These are phyloP conservation scores for Cutaneotrichosporon daszewskae DNA, from an alignment of 1,284 basidiomycete genomes.

Conservation along the genomic window DNA sequence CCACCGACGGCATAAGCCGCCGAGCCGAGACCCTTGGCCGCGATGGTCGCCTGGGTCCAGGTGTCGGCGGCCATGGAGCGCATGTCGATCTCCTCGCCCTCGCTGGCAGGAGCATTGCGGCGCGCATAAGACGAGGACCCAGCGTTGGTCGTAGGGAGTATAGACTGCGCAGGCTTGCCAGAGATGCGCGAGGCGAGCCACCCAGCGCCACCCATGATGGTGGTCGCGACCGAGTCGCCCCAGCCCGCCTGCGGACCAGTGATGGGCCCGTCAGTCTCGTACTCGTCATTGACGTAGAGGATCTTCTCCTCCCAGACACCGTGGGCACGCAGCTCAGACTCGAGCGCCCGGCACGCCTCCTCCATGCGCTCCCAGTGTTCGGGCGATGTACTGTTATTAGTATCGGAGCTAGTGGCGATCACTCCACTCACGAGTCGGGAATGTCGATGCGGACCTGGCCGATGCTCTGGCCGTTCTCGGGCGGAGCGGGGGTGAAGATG, in stretches of 20 bases:
- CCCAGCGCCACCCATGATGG: constrained; percentile 4
- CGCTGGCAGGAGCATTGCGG: no score
- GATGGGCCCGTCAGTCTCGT: constrained; percentile 29
- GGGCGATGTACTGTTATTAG: constrained; percentile 25
- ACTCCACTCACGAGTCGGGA: constrained; percentile 36
- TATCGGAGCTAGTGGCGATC: not conserved
- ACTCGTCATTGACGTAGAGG: constrained; percentile 45
- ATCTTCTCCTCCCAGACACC: constrained; percentile 37
- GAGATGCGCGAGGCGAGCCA: constrained; percentile 5
- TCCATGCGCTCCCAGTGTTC: constrained; percentile 42
- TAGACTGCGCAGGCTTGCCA: constrained; percentile 1
- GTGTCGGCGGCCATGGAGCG: constrained; percentile 27
- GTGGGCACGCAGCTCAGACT: constrained; percentile 32
- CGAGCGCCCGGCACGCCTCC: constrained; percentile 27
- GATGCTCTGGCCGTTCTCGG: constrained; percentile 30
- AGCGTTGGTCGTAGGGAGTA: constrained; percentile 20
- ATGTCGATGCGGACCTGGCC: constrained; percentile 43
- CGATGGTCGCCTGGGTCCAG: constrained; percentile 41
- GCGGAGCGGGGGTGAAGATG: constrained; percentile 39
- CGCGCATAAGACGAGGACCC: constrained; percentile 9
- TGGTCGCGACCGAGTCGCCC: constrained; percentile 39
- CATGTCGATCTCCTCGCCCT: constrained; percentile 12
- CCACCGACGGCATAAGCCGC: constrained; percentile 34
- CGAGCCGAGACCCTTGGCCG: constrained; percentile 34
- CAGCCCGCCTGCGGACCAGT: constrained; percentile 25